Evolutionary conservation across 2,329 filamentous ascomycete species (phyloP), one percentile per base, ranked within the genome.

Genomic region (Curvularia sp.): DNA sequence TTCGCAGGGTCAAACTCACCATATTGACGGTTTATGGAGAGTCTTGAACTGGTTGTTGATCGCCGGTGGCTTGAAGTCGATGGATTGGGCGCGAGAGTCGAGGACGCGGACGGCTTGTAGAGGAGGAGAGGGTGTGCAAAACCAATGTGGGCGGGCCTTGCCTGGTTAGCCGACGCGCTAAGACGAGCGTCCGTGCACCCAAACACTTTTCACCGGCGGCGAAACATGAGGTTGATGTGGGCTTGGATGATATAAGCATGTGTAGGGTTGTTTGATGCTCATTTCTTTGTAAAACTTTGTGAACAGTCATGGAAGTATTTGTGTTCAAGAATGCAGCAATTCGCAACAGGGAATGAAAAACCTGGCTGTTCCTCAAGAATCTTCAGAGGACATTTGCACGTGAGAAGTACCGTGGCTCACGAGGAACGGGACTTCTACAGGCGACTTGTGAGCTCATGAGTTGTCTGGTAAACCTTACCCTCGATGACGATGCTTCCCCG

Each of bases 21-120:
- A 78, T 78, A 65, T 73, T 78, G 74, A 71, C 68, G 64, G 68
- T 69, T 74, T 76, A 68, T 69, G 65, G 63, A 64, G 65, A 71
- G 70, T 66, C 60, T 63, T 69, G 68, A 61, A 57, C 63, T 53
- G 65, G 65, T 60, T 69, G 49, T 66, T 68, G 67, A 56, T 66
- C 68, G 68, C 59, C 62, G 60, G 63, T 62, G 67, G 68, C 64
- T 69, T 65, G 68, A 64, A 68, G 71, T 70, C 66, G 72, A 74
- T 72, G 71, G 66, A 68, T 67, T 67, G 71, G 64, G 68, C 69
- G 73, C 69, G 68, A 69, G 68, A 66, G 63, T 69, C 71, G 71
- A 66, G 69, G 69, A 68, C 69, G 71, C 66, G 67, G 66, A 69
- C 61, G 69, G 68, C 70, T 74, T 69, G 65, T 42, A 57, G 56